Conservation (phyloP, 1,284 basidiomycete genomes). For the Moesziomyces sp. region DNA sequence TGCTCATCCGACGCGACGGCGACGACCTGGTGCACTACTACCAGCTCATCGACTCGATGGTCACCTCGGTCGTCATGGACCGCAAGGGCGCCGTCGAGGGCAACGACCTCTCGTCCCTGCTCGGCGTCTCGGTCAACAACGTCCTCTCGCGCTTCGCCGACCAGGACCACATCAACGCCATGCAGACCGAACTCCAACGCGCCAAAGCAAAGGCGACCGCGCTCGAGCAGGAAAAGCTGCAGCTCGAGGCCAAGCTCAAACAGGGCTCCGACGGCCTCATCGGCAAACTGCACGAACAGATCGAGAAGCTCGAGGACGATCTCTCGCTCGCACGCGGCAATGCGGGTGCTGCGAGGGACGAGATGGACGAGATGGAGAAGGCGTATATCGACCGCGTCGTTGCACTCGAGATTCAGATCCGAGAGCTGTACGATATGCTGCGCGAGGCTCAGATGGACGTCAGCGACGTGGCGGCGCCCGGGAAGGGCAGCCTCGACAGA, state of each 20-base stretch:
- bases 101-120: constrained; percentile 78
- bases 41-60: constrained; percentile 90
- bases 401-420: constrained; percentile 89
- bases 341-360: constrained; percentile 70
- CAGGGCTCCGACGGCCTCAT: constrained; percentile 85
- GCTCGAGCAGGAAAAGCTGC: constrained; percentile 72
- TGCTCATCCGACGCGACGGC: constrained; percentile 89
- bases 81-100: constrained; percentile 77
- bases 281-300: constrained; percentile 80
- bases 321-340: constrained; percentile 82
- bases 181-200: constrained; percentile 81
- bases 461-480: constrained; percentile 46
- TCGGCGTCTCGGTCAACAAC: constrained; percentile 88
- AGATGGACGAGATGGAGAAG: constrained; percentile 81
- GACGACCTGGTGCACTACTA: constrained; percentile 81
- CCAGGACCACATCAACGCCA: constrained; percentile 81
- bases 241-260: constrained; percentile 82
- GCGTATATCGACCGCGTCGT: constrained; percentile 87
- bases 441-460: constrained; percentile 82
- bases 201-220: constrained; percentile 79
- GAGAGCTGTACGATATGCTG: constrained; percentile 87
- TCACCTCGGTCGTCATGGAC: constrained; percentile 92
- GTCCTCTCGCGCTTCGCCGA: constrained; percentile 92
- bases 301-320: constrained; percentile 82
- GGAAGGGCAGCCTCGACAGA: constrained; percentile 58